Conservation (phyloP, 208 protist genomes). For the Leishmania tarentolae region DNA sequence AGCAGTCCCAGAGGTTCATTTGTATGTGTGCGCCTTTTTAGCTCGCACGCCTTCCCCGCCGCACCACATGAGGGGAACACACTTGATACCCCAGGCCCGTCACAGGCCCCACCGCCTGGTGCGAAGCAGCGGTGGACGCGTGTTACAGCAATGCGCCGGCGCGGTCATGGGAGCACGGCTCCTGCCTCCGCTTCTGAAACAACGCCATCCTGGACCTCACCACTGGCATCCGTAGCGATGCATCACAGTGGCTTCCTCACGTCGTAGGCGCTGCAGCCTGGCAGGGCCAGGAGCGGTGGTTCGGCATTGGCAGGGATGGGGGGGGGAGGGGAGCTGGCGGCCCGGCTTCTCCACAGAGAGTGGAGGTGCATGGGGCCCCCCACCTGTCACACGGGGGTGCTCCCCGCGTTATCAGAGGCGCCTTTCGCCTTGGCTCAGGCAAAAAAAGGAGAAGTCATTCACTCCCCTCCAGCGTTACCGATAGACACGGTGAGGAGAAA, state of each 20-base stretch:
- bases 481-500: conserved; percentile 28
- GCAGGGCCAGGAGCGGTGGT: no score
- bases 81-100: not conserved
- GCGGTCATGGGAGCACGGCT: not conserved
- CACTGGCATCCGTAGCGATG: not conserved
- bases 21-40: not conserved
- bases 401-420: not conserved
- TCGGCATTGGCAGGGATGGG: no score
- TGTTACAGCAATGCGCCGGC: not conserved
- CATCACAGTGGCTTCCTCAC: not conserved
- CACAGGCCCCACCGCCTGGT: not conserved
- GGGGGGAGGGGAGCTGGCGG: no score
- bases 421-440: not conserved
- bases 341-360: not conserved
- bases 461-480: not conserved
- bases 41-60: not conserved
- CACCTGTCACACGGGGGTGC: not conserved
- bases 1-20: not conserved
- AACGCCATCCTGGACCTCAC: not conserved
- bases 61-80: not conserved
- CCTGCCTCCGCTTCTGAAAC: not conserved
- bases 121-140: not conserved
- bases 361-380: not conserved
- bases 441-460: not conserved
- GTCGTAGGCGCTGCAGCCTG: no score